These are phyloP conservation scores for Rhypophila decipiens DNA, from an alignment of 495 filamentous ascomycete genomes.

Conservation along the genomic window DNA sequence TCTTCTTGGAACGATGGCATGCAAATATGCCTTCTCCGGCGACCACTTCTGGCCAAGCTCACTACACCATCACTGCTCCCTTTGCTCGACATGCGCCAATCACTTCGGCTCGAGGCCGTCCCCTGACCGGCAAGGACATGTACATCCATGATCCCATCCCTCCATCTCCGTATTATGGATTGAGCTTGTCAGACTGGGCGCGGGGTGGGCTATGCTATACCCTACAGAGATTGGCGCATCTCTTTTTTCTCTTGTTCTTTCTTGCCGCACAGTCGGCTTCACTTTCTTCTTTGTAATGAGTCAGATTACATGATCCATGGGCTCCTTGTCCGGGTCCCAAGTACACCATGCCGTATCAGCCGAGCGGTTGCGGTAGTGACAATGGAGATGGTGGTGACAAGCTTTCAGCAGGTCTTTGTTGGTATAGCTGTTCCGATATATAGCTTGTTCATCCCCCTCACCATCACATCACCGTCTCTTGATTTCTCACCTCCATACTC, in stretches of 20 bases:
- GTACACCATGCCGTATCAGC: too few relatives aligned
- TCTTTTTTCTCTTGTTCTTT: not conserved
- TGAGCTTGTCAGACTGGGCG: not conserved
- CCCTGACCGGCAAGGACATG: not conserved
- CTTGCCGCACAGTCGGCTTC: too few relatives aligned
- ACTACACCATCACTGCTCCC: constrained; percentile 3
- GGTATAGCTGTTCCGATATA: too few relatives aligned
- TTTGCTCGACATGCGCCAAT: constrained; percentile 6
- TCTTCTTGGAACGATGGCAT: too few relatives aligned
- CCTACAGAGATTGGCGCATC: too few relatives aligned
- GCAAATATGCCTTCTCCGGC: too few relatives aligned
- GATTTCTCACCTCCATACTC: too few relatives aligned
- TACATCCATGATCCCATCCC: not conserved
- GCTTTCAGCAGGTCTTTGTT: not conserved
- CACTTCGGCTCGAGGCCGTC: constrained; percentile 2
- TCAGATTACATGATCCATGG: not conserved
- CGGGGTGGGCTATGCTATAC: not conserved
- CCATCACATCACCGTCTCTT: too few relatives aligned
- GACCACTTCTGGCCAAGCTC: constrained; percentile 8
- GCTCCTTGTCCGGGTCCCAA: not conserved
- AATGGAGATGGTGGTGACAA: too few relatives aligned
- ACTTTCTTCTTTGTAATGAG: not conserved
- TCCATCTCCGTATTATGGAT: not conserved
- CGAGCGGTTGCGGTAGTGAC: too few relatives aligned
- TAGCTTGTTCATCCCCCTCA: too few relatives aligned